Evolutionary conservation across 169 alveolate species (phyloP).

Genomic region (Perkinsus marinus): DNA sequence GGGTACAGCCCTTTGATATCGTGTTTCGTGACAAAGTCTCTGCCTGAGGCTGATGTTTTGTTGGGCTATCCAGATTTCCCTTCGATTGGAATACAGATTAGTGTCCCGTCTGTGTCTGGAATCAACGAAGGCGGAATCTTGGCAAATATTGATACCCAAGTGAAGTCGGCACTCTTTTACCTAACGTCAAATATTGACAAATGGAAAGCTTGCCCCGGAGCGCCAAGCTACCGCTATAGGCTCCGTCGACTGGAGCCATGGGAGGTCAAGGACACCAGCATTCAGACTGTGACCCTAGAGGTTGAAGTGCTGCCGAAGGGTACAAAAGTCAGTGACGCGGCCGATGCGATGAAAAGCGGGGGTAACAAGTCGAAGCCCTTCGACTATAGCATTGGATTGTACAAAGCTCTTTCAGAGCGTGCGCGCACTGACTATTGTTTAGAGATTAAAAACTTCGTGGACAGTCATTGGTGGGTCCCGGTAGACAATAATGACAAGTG

Average conservation of each 20-base stretch:
- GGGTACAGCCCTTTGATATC: neutral
- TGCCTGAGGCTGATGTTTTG: neutral
- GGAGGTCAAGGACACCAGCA: neutral
- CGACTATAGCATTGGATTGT: neutral
- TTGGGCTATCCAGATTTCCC: neutral
- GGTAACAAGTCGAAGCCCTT: neutral
- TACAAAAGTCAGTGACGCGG: neutral
- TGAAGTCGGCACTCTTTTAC: neutral
- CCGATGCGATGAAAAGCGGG: no score
- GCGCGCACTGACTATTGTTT: neutral
- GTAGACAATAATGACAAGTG: neutral
- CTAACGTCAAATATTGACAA: neutral
- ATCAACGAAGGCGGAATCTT: neutral
- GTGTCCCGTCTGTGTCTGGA: neutral
- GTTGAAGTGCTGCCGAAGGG: neutral
- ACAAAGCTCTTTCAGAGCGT: neutral
- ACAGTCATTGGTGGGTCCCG: neutral
- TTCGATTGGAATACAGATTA: neutral
- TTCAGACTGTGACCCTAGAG: neutral
- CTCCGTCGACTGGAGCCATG: neutral
- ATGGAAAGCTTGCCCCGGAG: neutral
- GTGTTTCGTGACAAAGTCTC: neutral
- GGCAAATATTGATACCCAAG: neutral
- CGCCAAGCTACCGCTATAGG: neutral
- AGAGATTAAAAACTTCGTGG: neutral